These are phyloP conservation scores for Tetracladium setigerum DNA, from an alignment of 495 filamentous ascomycete genomes.

Conservation along the genomic window DNA sequence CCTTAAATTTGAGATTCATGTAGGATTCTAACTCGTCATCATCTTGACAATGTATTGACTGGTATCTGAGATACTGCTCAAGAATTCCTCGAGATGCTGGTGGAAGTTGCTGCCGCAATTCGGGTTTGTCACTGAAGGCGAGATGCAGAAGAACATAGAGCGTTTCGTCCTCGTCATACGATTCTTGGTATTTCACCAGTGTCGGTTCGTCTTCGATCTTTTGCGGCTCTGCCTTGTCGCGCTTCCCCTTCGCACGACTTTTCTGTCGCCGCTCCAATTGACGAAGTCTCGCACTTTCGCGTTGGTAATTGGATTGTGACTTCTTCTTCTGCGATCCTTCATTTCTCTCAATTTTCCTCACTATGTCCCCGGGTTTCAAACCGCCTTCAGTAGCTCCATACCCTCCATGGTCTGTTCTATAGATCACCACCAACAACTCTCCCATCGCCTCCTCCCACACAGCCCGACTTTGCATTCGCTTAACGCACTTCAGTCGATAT, in stretches of 20 bases:
- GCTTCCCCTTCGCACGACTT: neutral
- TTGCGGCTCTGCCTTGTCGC: neutral
- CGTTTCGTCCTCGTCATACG: neutral
- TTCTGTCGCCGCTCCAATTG: slow-evolving; percentile 1
- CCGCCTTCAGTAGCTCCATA: neutral
- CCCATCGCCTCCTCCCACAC: neutral
- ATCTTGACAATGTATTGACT: neutral
- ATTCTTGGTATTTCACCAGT: neutral
- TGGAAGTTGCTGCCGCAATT: slow-evolving; percentile 1
- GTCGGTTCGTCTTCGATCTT: neutral
- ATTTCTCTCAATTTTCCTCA: neutral
- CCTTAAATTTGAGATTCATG: neutral
- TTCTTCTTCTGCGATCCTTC: neutral
- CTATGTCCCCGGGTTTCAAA: neutral
- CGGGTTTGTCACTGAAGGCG: neutral
- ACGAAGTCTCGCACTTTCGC: slow-evolving; percentile 1
- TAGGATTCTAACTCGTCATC: slow-evolving; percentile 1
- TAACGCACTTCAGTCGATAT: slow-evolving; percentile 3
- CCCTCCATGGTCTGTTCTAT: neutral
- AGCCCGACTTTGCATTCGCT: slow-evolving; percentile 2
- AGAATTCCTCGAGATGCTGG: neutral
- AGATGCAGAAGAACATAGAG: slow-evolving; percentile 1
- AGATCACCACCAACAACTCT: neutral
- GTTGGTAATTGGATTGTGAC: neutral
- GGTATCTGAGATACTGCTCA: neutral